Percentiles rank a stretch among this genome's conserved stretches.
These are phyloP conservation scores for Detonula confervacea DNA, from an alignment of 352 stramenopile species.

Conservation along the genomic window DNA sequence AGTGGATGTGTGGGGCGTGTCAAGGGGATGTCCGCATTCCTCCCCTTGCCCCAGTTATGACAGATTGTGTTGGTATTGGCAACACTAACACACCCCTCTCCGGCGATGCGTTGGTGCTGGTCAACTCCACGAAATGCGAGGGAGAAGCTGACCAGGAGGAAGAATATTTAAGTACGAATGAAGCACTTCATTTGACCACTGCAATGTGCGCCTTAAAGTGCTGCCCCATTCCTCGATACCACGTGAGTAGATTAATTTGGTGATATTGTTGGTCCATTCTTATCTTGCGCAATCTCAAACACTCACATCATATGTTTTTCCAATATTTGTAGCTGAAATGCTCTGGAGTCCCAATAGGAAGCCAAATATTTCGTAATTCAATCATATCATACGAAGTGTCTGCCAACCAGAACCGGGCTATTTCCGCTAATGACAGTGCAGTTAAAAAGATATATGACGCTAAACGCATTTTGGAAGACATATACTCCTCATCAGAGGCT, in stretches of 20 bases:
- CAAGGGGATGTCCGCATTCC: slow-evolving; percentile 24
- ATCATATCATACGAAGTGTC: slow-evolving; percentile 12
- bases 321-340: no score
- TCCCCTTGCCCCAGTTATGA: background rate
- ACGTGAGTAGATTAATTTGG: no score
- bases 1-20: slow-evolving; percentile 26
- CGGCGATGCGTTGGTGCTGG: no score
- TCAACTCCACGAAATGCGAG: no score
- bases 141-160: background rate
- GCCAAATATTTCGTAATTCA: slow-evolving; percentile 36
- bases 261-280: no score
- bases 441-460: background rate
- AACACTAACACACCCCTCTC: no score
- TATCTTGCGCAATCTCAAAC: no score
- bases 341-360: slow-evolving; percentile 26
- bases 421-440: background rate
- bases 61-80: no score
- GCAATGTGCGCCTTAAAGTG: slow-evolving; percentile 6
- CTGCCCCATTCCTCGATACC: slow-evolving; percentile 13
- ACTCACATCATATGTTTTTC: no score
- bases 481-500: slow-evolving; percentile 12
- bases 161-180: background rate
- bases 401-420: background rate
- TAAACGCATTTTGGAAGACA: background rate
- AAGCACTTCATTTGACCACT: background rate